Evolutionary conservation across 2,329 filamentous ascomycete genomes (phyloP).

Genomic region (Colletotrichum kahawae): DNA sequence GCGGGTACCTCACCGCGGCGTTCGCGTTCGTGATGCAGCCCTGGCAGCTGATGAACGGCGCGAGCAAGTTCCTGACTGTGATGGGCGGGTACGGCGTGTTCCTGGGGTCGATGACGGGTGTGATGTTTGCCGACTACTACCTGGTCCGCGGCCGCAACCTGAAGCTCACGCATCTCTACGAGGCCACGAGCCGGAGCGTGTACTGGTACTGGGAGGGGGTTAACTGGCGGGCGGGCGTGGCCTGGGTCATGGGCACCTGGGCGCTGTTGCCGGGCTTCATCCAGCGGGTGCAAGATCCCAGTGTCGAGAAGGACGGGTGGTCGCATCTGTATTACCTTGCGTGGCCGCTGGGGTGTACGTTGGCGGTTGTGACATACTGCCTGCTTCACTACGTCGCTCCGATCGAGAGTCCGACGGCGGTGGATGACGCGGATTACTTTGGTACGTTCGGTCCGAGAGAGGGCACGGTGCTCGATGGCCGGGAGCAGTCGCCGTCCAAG

Average conservation of each 20-base stretch:
- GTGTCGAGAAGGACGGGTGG: constrained; percentile 25
- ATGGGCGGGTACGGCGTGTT: constrained; percentile 36
- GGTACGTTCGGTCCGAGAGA: constrained; percentile 27
- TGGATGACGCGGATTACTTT: constrained; percentile 32
- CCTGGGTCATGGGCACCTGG: constrained; percentile 25
- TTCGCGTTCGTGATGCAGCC: constrained; percentile 28
- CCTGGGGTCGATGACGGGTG: constrained; percentile 38
- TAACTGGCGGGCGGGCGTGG: constrained; percentile 25
- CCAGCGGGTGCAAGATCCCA: constrained; percentile 23
- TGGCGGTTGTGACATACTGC: constrained; percentile 25
- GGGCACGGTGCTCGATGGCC: not conserved
- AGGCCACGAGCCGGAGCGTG: constrained; percentile 15
- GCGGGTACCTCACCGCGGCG: constrained; percentile 23
- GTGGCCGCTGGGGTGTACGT: constrained; percentile 27
- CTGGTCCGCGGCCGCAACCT: constrained; percentile 36
- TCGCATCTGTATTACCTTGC: constrained; percentile 32
- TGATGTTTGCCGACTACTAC: constrained; percentile 41
- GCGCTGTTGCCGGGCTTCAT: constrained; percentile 28
- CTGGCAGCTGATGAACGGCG: constrained; percentile 26
- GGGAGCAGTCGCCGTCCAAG: not conserved
- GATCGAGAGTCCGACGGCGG: constrained; percentile 19
- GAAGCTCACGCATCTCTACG: constrained; percentile 40
- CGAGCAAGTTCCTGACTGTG: constrained; percentile 32
- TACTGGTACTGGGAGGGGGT: constrained; percentile 29
- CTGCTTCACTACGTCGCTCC: constrained; percentile 24